These are phyloP conservation scores for Tolypocladium pustulatum DNA, from an alignment of 2,329 filamentous ascomycete genomes.

Conservation along the genomic window DNA sequence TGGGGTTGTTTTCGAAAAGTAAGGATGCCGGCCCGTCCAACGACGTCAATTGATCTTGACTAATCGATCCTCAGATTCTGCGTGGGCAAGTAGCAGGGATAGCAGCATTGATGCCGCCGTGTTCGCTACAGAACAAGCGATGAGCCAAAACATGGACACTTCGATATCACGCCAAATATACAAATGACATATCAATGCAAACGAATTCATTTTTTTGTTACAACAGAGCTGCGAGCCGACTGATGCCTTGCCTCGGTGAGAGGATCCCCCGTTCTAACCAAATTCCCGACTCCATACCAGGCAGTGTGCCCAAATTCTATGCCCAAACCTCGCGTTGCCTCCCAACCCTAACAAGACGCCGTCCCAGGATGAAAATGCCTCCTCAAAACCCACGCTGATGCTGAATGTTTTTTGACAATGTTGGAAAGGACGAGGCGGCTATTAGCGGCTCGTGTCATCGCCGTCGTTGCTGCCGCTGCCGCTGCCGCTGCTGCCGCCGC, in stretches of 20 bases:
- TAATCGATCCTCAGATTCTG: constrained; percentile 25
- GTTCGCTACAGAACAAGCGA: background rate
- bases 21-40: constrained; percentile 26
- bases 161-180: background rate
- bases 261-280: background rate
- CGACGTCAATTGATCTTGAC: background rate
- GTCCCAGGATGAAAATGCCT: background rate
- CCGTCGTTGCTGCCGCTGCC: constrained; percentile 18
- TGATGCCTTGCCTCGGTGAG: background rate
- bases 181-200: background rate
- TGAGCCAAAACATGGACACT: background rate
- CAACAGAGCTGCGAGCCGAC: background rate
- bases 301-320: background rate
- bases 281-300: background rate
- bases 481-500: constrained; percentile 7
- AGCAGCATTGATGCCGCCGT: background rate
- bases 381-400: background rate
- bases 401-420: background rate
- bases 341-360: background rate
- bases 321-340: background rate
- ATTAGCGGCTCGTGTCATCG: constrained; percentile 1
- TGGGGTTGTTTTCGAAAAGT: constrained; percentile 97
- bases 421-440: background rate
- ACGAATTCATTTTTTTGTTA: background rate
- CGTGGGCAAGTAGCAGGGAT: constrained; percentile 31